A percentile compares a stretch with the other conserved stretches of the same genome.
Evolutionary conservation across 495 filamentous ascomycete genomes (phyloP).

Genomic region (Penicillium coprophilum): DNA sequence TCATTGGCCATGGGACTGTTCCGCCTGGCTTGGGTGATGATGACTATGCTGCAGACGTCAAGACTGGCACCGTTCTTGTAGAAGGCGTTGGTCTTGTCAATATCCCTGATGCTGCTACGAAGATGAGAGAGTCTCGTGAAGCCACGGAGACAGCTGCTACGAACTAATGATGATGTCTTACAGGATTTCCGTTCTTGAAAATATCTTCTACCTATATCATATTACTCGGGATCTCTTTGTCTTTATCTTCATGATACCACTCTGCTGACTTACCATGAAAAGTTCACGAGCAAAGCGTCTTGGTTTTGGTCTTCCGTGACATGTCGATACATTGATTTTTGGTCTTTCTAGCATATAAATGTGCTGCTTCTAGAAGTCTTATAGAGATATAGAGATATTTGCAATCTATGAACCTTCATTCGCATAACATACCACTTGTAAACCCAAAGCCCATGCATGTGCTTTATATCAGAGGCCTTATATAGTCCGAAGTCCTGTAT

Average conservation of each 20-base stretch:
- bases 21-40: conserved; percentile 29
- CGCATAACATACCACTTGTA: not conserved
- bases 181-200: not conserved
- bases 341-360: not conserved
- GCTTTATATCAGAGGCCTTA: not conserved
- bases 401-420: not conserved
- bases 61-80: conserved; percentile 19
- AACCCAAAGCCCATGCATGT: not conserved
- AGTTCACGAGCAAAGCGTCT: conserved; percentile 10
- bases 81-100: conserved; percentile 24
- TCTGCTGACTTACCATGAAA: not conserved
- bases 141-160: not conserved
- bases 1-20: conserved; percentile 39
- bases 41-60: conserved; percentile 12
- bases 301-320: conserved; percentile 5
- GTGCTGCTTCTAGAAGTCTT: not conserved
- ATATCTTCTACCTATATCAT: conserved; percentile 1
- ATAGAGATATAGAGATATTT: not conserved
- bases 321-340: not conserved
- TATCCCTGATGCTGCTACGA: conserved; percentile 14
- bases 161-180: not conserved
- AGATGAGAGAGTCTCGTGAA: not conserved
- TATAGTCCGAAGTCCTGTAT: not conserved
- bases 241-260: conserved; percentile 13
- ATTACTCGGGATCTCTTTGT: not conserved